These are phyloP conservation scores for Fraxinus americana DNA, from an alignment of 257 asterid species.

Conservation along the genomic window DNA sequence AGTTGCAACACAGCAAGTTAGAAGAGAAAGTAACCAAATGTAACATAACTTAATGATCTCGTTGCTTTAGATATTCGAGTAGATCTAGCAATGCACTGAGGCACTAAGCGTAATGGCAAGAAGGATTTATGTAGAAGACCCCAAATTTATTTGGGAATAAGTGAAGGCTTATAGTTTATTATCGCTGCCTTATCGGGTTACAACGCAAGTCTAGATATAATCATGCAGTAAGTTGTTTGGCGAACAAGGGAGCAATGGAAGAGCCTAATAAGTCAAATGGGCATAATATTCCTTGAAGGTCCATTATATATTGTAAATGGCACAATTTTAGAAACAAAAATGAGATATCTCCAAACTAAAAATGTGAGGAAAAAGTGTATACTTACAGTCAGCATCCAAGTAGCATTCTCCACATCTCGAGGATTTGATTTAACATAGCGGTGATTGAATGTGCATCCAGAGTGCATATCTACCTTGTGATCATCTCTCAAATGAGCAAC, in stretches of 20 bases:
- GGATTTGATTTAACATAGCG: constrained; percentile 65
- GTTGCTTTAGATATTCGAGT: not conserved
- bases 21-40: not conserved
- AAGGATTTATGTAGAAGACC: not conserved
- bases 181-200: not conserved
- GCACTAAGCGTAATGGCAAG: not conserved
- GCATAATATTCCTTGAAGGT: not conserved
- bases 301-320: not conserved
- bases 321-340: not conserved
- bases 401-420: constrained; percentile 59
- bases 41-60: not conserved
- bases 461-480: constrained; percentile 68
- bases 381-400: constrained; percentile 67
- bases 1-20: not conserved
- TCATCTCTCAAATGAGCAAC: constrained; percentile 54
- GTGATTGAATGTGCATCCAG: constrained; percentile 63
- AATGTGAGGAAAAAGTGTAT: not conserved
- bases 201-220: not conserved
- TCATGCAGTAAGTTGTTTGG: not conserved
- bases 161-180: too few relatives aligned
- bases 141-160: not conserved
- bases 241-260: not conserved
- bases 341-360: not conserved
- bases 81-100: not conserved
- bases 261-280: not conserved